Evolutionary conservation across 768 basidiomycete genomes (phyloP).

Genomic region (Tulasnella sp.): DNA sequence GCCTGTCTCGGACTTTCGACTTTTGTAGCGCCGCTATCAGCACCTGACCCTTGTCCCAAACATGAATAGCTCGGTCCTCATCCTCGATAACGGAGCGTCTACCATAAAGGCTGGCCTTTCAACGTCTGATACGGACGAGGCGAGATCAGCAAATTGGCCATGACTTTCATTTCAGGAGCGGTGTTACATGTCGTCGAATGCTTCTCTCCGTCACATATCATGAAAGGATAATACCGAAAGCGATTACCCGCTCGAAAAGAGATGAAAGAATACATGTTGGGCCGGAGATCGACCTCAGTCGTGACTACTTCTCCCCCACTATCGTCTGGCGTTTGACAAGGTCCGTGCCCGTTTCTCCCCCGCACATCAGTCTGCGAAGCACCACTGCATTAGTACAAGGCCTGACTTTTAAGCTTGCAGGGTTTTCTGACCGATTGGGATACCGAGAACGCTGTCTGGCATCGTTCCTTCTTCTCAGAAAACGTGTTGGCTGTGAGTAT

Average conservation of each 20-base stretch:
- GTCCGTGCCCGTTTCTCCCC: conserved; percentile 31
- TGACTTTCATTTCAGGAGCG: neutral
- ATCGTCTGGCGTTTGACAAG: conserved; percentile 80
- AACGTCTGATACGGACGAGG: conserved; percentile 21
- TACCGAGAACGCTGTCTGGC: conserved; percentile 89
- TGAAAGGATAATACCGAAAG: conserved; percentile 61
- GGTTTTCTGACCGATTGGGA: conserved; percentile 94
- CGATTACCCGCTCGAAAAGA: conserved; percentile 71
- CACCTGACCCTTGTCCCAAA: conserved; percentile 13
- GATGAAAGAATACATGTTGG: conserved; percentile 77
- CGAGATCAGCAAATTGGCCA: conserved; percentile 25
- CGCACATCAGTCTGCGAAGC: conserved; percentile 3
- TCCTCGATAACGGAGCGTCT: conserved; percentile 82
- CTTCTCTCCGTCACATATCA: conserved; percentile 1
- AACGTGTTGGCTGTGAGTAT: conserved; percentile 25
- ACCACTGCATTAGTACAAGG: conserved; percentile 10
- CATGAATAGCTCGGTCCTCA: conserved; percentile 32
- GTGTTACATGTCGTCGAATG: neutral
- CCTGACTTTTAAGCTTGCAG: conserved; percentile 35
- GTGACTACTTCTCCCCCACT: conserved; percentile 67
- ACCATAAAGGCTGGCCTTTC: conserved; percentile 65
- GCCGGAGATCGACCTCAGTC: conserved; percentile 68
- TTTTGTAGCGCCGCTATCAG: conserved; percentile 1
- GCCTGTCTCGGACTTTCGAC: neutral
- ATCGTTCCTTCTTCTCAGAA: conserved; percentile 75